Percentiles rank a stretch among this genome's conserved stretches.
phyloP scores from a whole-genome alignment of 108 stramenopile genomes.

The Chaetoceros tenuissimus region DNA sequence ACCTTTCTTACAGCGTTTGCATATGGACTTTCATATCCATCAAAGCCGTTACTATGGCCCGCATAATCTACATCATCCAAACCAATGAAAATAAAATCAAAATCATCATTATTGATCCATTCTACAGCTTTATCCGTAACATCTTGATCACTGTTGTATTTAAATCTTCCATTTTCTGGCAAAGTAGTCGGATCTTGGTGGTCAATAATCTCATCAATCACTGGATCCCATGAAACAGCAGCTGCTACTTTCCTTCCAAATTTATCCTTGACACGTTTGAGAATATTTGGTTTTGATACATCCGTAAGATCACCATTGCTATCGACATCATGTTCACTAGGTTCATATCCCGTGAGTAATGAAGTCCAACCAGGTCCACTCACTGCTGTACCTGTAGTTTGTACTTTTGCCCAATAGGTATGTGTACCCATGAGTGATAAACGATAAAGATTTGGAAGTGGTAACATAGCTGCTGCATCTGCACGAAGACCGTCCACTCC shows the following conservation, averaged over 20 bases:
- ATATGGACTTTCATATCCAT: conserved; percentile 1
- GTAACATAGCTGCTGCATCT: conserved; percentile 6
- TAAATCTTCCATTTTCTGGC: no score
- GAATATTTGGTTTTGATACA: background rate
- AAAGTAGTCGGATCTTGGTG: conserved; percentile 1
- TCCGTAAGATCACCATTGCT: conserved; percentile 6
- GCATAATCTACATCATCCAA: conserved; percentile 9
- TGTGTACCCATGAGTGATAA: background rate
- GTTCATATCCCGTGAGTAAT: conserved; percentile 6
- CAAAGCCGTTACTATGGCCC: conserved; percentile 5
- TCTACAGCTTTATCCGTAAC: conserved; percentile 5
- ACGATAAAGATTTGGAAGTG: conserved; percentile 1
- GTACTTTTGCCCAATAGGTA: conserved; percentile 7
- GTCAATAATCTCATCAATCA: conserved; percentile 5
- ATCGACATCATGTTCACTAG: conserved; percentile 1
- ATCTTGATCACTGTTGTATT: background rate
- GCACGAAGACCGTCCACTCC: conserved; percentile 8
- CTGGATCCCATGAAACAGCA: conserved; percentile 6
- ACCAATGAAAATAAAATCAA: conserved; percentile 8
- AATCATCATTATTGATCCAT: conserved; percentile 3
- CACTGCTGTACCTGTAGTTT: conserved; percentile 2
- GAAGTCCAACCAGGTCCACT: conserved; percentile 10
- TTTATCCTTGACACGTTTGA: conserved; percentile 2
- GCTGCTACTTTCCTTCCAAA: conserved; percentile 3
- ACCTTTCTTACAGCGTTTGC: conserved; percentile 1